A percentile compares a stretch with the other conserved stretches of the same genome.
Evolutionary conservation across 2,329 filamentous ascomycete species (phyloP).

Genomic region (Cercospora sojina): DNA sequence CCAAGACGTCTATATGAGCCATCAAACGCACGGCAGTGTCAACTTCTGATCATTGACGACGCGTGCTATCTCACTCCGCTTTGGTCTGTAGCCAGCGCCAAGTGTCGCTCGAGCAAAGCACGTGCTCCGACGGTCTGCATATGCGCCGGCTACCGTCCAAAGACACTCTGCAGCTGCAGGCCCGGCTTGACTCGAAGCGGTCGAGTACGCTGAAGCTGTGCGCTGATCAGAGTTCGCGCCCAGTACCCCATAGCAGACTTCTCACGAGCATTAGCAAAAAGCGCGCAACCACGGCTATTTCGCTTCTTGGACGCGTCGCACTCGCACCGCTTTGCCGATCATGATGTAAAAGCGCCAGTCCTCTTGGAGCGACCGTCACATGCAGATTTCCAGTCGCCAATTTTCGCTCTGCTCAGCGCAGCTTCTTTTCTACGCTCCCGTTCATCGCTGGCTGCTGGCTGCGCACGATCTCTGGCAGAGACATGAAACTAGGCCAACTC

Average conservation of each 20-base stretch:
- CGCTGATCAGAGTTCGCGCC: constrained; percentile 9
- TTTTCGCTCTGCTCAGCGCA: constrained; percentile 5
- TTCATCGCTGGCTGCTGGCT: constrained; percentile 16
- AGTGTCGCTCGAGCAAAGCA: neutral
- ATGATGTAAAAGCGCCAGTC: neutral
- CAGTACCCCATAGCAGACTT: neutral
- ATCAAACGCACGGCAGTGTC: neutral
- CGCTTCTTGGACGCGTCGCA: constrained; percentile 1
- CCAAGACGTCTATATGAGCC: neutral
- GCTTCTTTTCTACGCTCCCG: constrained; percentile 24
- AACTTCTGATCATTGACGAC: neutral
- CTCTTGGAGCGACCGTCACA: neutral
- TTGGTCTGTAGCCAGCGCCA: neutral
- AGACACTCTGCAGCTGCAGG: constrained; percentile 10
- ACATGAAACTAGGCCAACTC: constrained; percentile 64
- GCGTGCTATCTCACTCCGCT: neutral
- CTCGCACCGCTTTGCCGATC: neutral
- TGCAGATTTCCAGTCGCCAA: neutral
- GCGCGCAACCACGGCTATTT: neutral
- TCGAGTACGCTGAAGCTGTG: constrained; percentile 3
- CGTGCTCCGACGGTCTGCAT: neutral
- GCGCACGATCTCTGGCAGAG: constrained; percentile 53
- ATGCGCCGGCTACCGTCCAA: neutral
- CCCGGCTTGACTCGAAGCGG: constrained; percentile 12
- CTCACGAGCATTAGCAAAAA: neutral